Evolutionary conservation across 192 early-diverging fungal species (phyloP).

Genomic region (Gaertneriomyces sp.): DNA sequence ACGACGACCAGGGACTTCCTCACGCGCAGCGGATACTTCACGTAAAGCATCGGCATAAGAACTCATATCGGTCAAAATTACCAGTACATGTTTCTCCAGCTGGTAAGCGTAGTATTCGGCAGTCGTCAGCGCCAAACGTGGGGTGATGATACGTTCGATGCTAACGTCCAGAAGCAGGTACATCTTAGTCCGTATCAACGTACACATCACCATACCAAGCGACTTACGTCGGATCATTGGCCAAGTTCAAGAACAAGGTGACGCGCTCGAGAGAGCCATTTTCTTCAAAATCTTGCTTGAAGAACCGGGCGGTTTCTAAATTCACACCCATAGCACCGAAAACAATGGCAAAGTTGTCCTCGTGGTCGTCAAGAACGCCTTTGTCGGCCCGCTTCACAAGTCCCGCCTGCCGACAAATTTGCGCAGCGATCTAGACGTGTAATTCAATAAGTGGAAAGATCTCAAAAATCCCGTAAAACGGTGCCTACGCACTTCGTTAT

Average conservation of each 20-base stretch:
- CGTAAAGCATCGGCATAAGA: conserved; percentile 99
- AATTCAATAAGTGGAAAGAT: not conserved
- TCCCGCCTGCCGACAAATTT: conserved; percentile 98
- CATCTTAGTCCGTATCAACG: not conserved
- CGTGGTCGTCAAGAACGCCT: conserved; percentile 90
- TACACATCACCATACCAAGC: not conserved
- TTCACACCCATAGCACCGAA: conserved; percentile 99
- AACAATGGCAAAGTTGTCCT: conserved; percentile 99
- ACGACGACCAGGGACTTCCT: conserved; percentile 98
- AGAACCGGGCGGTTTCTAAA: conserved; percentile 99
- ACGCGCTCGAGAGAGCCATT: conserved; percentile 98
- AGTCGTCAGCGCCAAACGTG: conserved; percentile 94
- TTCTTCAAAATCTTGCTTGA: conserved; percentile 99
- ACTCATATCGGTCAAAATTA: conserved; percentile 98
- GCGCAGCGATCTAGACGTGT: conserved; percentile 84
- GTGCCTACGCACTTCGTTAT: conserved; percentile 77
- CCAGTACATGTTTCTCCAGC: conserved; percentile 97
- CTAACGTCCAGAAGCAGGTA: conserved; percentile 34
- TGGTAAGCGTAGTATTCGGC: conserved; percentile 99
- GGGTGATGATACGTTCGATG: conserved; percentile 99
- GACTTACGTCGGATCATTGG: conserved; percentile 92
- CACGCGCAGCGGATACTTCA: conserved; percentile 98
- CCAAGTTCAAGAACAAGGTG: conserved; percentile 98
- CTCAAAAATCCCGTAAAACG: not conserved
- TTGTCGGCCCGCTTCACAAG: conserved; percentile 90